Evolutionary conservation across 345 rosid species (phyloP), one percentile per base, ranked within the genome.

Genomic region (Salix koriyanagi): DNA sequence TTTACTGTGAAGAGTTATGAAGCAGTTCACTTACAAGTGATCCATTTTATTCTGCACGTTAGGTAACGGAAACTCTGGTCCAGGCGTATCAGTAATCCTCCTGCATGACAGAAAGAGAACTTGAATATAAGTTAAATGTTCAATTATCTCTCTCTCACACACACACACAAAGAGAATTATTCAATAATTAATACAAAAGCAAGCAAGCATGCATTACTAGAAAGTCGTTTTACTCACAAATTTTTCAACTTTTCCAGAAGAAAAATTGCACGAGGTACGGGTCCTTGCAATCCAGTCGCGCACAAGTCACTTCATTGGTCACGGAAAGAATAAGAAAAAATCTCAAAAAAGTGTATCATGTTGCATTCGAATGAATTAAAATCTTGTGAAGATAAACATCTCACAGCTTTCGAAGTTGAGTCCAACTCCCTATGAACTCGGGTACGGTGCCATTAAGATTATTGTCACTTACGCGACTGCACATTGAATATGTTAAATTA

Each of bases 381-480:
- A 58, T 41, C 44, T 41, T 41, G 44, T 41, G 5, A 73, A 21
- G n/a, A 11, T 25, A 8, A 41, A 72, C 11, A 74, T 30, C 78
- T 46, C 65, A 79, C 82, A 79, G 54, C 23, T 37, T 69, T 50
- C 13, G 0, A 30, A 79, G 75, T 14, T 41, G 66, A 18, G 6
- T 75, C 82, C 78, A 74, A 16, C 18, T 69, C 65, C 46, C 62
- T 21, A 79, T 62, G 70, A 79, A 79, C 7, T 34, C 62, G 19
- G 82, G 82, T 34, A 79, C 44, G 15, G 54, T 69, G 23, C 82
- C 82, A 5, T 5, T 68, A 16, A 79, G 65, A 32, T 32, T 79
- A 65, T 79, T 79, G 39, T 68, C 73, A 52, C 42, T 74, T 30
- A 79, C 62, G 5, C 78, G 36, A 42, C 82, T 79, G 82, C 82